These are phyloP conservation scores for Blastobotrys niveus DNA, from an alignment of 1,139 yeast genomes.

Conservation along the genomic window DNA sequence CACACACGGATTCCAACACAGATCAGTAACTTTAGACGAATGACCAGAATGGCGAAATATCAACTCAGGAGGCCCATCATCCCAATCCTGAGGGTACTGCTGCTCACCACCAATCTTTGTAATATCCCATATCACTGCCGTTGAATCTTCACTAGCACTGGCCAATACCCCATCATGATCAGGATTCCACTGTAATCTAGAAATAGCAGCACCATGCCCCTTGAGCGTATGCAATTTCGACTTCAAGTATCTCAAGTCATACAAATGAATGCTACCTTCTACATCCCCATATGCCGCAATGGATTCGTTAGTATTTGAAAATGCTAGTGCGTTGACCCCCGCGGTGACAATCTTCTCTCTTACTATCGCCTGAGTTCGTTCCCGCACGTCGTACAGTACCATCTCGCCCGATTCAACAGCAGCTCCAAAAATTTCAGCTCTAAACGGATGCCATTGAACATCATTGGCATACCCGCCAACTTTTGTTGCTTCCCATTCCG, in stretches of 20 bases:
- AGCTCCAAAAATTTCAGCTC: conserved; percentile 54
- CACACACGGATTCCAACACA: conserved; percentile 60
- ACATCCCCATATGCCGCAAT: conserved; percentile 57
- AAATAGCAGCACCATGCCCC: conserved; percentile 57
- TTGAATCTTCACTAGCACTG: conserved; percentile 62
- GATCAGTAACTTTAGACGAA: conserved; percentile 76
- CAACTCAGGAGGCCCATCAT: conserved; percentile 38
- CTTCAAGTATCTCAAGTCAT: conserved; percentile 56
- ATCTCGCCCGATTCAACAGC: conserved; percentile 69
- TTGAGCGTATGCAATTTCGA: conserved; percentile 28
- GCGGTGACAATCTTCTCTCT: conserved; percentile 22
- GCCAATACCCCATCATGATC: conserved; percentile 52
- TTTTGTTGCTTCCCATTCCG: conserved; percentile 9
- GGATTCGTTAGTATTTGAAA: conserved; percentile 51
- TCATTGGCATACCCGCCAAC: conserved; percentile 10
- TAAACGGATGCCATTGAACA: conserved; percentile 21
- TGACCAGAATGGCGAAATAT: conserved; percentile 85
- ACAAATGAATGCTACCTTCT: conserved; percentile 59
- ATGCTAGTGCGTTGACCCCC: conserved; percentile 59
- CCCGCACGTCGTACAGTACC: conserved; percentile 61
- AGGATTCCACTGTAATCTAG: conserved; percentile 76
- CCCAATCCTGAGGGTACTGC: conserved; percentile 26
- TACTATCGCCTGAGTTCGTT: too few relatives aligned
- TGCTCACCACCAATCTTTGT: conserved; percentile 35
- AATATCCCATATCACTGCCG: conserved; percentile 68